phyloP scores from a whole-genome alignment of 2,329 filamentous ascomycete genomes.

The Sporothrix luriei region DNA sequence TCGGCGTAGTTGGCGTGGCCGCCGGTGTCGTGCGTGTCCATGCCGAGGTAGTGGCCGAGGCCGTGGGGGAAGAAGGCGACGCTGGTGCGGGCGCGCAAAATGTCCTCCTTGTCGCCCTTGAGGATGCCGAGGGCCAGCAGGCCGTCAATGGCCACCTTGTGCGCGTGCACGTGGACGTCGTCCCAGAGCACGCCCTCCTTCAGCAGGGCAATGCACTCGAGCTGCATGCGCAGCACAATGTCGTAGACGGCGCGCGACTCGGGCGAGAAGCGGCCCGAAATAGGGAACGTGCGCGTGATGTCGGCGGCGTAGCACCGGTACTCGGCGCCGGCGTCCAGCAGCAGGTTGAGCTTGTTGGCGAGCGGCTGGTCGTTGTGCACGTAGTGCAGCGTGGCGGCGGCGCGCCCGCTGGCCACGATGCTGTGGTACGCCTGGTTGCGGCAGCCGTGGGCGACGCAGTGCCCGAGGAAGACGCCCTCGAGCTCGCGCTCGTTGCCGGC shows the following conservation, averaged over 20 bases:
- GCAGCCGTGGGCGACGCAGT: slow-evolving; percentile 72
- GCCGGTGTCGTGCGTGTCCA: slow-evolving; percentile 89
- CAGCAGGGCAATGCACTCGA: slow-evolving; percentile 71
- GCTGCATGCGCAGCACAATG: slow-evolving; percentile 85
- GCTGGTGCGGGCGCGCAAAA: slow-evolving; percentile 77
- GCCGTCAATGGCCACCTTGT: slow-evolving; percentile 79
- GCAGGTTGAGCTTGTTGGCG: slow-evolving; percentile 71
- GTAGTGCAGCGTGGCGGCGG: slow-evolving; percentile 86
- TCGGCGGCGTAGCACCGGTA: slow-evolving; percentile 72
- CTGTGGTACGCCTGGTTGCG: slow-evolving; percentile 84
- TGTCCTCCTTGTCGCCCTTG: slow-evolving; percentile 66
- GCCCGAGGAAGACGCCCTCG: slow-evolving; percentile 76
- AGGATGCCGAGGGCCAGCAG: slow-evolving; percentile 76
- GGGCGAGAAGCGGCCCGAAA: slow-evolving; percentile 68
- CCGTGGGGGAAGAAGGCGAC: slow-evolving; percentile 92
- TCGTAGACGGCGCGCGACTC: slow-evolving; percentile 77
- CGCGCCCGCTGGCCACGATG: slow-evolving; percentile 79
- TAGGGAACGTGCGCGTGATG: slow-evolving; percentile 83
- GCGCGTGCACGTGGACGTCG: slow-evolving; percentile 76
- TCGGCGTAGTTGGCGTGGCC: slow-evolving; percentile 79
- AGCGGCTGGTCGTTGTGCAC: slow-evolving; percentile 74
- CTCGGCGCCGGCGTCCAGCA: slow-evolving; percentile 82
- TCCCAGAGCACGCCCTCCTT: slow-evolving; percentile 78
- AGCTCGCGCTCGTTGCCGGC: slow-evolving; percentile 80
- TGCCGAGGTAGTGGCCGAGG: slow-evolving; percentile 84